These are phyloP conservation scores for Spiraea crenata DNA, from an alignment of 331 rosid genomes.

Conservation along the genomic window DNA sequence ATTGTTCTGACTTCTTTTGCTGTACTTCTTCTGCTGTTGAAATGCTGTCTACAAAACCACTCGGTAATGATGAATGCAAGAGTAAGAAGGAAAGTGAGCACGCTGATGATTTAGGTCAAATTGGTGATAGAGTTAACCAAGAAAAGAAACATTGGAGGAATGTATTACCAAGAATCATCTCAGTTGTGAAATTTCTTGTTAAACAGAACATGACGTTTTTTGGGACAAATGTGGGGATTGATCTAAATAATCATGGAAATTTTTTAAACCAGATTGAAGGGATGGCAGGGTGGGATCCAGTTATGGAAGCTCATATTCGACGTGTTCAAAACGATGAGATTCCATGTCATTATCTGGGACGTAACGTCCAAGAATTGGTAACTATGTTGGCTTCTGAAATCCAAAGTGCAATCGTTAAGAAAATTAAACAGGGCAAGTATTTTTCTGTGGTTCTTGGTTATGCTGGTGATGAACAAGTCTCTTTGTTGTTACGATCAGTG, in stretches of 20 bases:
- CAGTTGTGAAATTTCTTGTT: slow-evolving; percentile 6
- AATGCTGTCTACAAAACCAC: not conserved
- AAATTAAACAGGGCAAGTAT: not conserved
- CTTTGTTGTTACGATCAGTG: not conserved
- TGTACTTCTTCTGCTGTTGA: not conserved
- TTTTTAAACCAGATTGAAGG: slow-evolving; percentile 6
- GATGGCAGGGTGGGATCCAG: not conserved
- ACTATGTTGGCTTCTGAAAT: slow-evolving; percentile 3
- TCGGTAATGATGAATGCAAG: not conserved
- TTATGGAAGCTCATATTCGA: slow-evolving; percentile 4
- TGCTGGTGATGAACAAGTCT: not conserved
- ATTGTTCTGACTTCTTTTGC: not conserved
- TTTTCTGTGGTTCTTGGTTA: not conserved
- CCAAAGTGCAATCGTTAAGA: not conserved
- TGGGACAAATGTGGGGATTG: slow-evolving; percentile 4
- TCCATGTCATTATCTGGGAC: not conserved
- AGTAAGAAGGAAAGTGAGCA: not conserved
- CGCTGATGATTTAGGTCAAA: not conserved
- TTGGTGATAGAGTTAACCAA: not conserved
- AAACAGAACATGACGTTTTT: not conserved
- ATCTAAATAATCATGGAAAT: not conserved
- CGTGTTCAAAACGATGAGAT: not conserved
- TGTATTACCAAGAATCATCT: slow-evolving; percentile 5
- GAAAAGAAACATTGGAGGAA: slow-evolving; percentile 4
- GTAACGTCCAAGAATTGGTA: not conserved